These are phyloP conservation scores for Trichoderma virens DNA, from an alignment of 495 filamentous ascomycete species.

Conservation along the genomic window DNA sequence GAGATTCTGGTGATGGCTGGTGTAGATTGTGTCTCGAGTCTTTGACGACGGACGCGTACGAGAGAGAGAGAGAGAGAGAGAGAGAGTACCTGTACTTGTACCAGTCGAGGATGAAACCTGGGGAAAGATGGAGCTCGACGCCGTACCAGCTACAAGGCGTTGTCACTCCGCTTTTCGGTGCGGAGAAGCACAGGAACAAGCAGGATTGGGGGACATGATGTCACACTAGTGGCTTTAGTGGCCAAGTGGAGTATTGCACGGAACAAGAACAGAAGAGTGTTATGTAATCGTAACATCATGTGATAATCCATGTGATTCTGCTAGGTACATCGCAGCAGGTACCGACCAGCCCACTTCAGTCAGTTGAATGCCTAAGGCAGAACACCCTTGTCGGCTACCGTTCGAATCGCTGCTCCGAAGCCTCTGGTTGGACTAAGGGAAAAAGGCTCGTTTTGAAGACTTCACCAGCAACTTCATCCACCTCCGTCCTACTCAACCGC, in stretches of 20 bases:
- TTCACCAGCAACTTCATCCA: slow-evolving; percentile 18
- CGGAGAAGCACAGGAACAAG: background rate
- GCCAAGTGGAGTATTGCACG: too few species aligned
- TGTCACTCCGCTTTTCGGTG: background rate
- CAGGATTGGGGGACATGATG: background rate
- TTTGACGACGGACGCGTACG: too few species aligned
- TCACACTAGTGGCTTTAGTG: background rate
- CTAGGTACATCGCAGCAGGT: background rate
- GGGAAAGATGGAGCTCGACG: background rate
- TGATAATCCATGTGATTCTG: background rate
- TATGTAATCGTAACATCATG: background rate
- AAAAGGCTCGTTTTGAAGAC: slow-evolving; percentile 36
- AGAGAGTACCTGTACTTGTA: too few species aligned
- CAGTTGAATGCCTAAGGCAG: slow-evolving; percentile 12
- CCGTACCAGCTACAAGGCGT: background rate
- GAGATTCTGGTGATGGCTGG: too few species aligned
- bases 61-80: too few species aligned
- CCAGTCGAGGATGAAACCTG: too few species aligned
- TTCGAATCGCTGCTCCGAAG: slow-evolving; percentile 4
- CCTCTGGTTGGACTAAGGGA: slow-evolving; percentile 17
- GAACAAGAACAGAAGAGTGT: background rate
- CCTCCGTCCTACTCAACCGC: slow-evolving; percentile 15
- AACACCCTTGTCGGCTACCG: slow-evolving; percentile 11
- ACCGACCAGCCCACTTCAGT: background rate
- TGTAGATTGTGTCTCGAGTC: too few species aligned